phyloP scores from a whole-genome alignment of 2,329 filamentous ascomycete species.

The Aspergillus amoenus region DNA sequence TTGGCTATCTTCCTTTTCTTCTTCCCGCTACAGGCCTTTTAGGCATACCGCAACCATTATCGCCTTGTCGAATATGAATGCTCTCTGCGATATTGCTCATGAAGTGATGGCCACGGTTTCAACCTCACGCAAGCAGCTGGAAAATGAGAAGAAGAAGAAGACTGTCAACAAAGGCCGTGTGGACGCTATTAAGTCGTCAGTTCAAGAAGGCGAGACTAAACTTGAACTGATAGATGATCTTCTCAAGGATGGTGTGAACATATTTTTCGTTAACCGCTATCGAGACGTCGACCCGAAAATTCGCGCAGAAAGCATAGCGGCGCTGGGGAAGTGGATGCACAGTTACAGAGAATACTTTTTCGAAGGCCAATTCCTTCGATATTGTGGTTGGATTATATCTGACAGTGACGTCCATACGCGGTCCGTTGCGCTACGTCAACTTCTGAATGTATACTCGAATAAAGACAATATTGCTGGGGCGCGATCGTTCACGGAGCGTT shows the following conservation, averaged over 20 bases:
- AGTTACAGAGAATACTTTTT: constrained; percentile 84
- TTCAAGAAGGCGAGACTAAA: constrained; percentile 68
- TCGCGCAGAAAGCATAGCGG: constrained; percentile 81
- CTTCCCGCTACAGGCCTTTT: constrained; percentile 82
- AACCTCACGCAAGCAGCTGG: constrained; percentile 74
- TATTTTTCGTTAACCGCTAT: constrained; percentile 92
- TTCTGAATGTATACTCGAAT: constrained; percentile 75
- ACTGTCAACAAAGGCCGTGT: constrained; percentile 76
- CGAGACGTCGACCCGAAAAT: constrained; percentile 90
- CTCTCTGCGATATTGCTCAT: constrained; percentile 71
- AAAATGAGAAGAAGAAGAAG: constrained; percentile 70
- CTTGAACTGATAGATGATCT: constrained; percentile 68
- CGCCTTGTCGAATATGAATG: constrained; percentile 74
- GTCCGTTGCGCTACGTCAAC: constrained; percentile 81
- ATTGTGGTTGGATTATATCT: constrained; percentile 92
- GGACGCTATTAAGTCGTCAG: constrained; percentile 68
- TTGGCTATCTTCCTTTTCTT: constrained; percentile 91
- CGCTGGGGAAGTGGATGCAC: constrained; percentile 85
- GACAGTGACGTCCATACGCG: constrained; percentile 73
- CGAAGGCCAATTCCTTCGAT: constrained; percentile 84
- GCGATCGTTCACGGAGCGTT: constrained; percentile 90
- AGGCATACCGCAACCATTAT: constrained; percentile 90
- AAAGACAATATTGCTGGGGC: constrained; percentile 74
- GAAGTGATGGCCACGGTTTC: constrained; percentile 71
- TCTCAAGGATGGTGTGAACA: constrained; percentile 85